These are phyloP conservation scores for Cylindrotheca closterium DNA, from an alignment of 108 stramenopile species.

Conservation along the genomic window DNA sequence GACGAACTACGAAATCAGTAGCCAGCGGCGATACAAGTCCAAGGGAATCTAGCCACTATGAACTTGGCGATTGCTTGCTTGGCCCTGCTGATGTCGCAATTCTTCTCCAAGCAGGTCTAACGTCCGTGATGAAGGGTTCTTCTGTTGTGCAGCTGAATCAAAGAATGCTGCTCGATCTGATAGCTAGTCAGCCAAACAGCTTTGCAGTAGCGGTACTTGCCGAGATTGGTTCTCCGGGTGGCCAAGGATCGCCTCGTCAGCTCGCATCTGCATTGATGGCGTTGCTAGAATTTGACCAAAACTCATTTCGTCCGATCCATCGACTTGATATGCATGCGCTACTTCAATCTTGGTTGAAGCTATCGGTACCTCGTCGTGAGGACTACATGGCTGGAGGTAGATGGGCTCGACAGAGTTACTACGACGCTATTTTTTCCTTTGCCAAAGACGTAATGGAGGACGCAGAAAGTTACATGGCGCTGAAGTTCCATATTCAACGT, in stretches of 20 bases:
- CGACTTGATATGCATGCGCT: constrained; percentile 77
- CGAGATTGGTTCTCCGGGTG: constrained; percentile 80
- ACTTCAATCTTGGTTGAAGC: constrained; percentile 67
- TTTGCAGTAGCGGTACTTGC: constrained; percentile 87
- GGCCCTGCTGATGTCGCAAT: constrained; percentile 89
- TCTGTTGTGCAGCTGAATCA: constrained; percentile 92
- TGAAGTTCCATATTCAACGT: constrained; percentile 79
- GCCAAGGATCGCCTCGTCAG: constrained; percentile 64
- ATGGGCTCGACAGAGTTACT: constrained; percentile 89
- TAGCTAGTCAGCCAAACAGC: constrained; percentile 79
- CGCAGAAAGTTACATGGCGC: constrained; percentile 77
- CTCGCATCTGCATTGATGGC: constrained; percentile 77
- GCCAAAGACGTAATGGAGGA: constrained; percentile 79
- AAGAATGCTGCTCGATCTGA: constrained; percentile 86
- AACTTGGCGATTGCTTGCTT: constrained; percentile 85
- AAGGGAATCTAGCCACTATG: constrained; percentile 43
- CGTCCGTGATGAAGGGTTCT: constrained; percentile 83
- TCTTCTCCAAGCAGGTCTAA: constrained; percentile 85
- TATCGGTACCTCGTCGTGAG: constrained; percentile 67
- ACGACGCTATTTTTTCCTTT: constrained; percentile 80
- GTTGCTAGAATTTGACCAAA: constrained; percentile 85
- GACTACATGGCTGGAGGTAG: constrained; percentile 89
- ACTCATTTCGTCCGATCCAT: constrained; percentile 68
- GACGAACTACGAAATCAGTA: not conserved
- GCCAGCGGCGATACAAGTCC: not conserved